phyloP scores from a whole-genome alignment of 2,329 filamentous ascomycete genomes.

The Beauveria caledonica region DNA sequence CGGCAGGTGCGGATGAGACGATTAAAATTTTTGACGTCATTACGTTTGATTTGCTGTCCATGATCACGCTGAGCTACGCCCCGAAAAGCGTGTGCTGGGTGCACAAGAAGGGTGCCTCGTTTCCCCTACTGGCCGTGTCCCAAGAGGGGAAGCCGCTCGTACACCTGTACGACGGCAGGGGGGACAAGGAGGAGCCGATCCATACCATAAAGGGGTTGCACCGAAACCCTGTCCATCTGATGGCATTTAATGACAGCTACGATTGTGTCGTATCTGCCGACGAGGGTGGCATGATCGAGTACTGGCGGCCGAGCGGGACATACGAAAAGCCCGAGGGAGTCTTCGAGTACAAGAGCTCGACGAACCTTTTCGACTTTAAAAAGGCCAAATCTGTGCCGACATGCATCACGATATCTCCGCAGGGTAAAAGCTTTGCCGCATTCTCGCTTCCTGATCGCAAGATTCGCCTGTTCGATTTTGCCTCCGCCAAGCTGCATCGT shows the following conservation, averaged over 20 bases:
- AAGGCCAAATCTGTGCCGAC: constrained; percentile 82
- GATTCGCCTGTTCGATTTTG: constrained; percentile 88
- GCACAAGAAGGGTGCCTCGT: constrained; percentile 76
- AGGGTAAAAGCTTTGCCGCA: constrained; percentile 76
- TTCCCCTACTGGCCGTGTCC: constrained; percentile 78
- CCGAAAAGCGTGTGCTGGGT: constrained; percentile 88
- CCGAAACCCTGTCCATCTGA: constrained; percentile 68
- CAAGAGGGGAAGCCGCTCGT: constrained; percentile 66
- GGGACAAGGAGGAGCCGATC: constrained; percentile 66
- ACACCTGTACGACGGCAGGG: constrained; percentile 80
- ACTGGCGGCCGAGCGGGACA: constrained; percentile 74
- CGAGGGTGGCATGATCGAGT: constrained; percentile 88
- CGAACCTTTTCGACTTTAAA: constrained; percentile 93
- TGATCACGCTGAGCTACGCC: constrained; percentile 67
- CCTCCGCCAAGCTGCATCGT: constrained; percentile 75
- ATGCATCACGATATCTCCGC: constrained; percentile 77
- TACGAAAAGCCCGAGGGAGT: constrained; percentile 91
- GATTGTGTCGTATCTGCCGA: constrained; percentile 90
- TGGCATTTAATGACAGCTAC: constrained; percentile 81
- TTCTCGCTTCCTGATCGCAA: constrained; percentile 92
- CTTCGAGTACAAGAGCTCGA: constrained; percentile 88
- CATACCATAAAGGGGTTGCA: constrained; percentile 77
- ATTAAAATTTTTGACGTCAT: constrained; percentile 77
- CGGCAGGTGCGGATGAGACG: constrained; percentile 68
- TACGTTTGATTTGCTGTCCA: constrained; percentile 79